phyloP scores from a whole-genome alignment of 2,329 filamentous ascomycete species.

The Orbilia oligospora region DNA sequence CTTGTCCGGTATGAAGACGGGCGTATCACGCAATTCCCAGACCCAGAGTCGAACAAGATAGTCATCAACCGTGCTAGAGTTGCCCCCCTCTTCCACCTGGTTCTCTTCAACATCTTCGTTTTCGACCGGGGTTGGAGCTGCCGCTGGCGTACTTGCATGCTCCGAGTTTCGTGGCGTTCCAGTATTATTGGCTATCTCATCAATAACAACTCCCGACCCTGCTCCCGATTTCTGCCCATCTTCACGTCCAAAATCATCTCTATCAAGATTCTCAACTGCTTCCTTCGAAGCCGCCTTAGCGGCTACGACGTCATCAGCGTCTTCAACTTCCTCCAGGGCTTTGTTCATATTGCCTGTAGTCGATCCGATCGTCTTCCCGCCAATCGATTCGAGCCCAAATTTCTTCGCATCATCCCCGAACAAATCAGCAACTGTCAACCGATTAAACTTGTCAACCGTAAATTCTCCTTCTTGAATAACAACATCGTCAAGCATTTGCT shows the following conservation, averaged over 20 bases:
- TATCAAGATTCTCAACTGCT: conserved; percentile 76
- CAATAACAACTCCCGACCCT: neutral
- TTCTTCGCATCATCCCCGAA: conserved; percentile 72
- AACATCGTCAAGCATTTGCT: conserved; percentile 96
- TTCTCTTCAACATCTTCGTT: conserved; percentile 61
- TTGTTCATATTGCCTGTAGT: conserved; percentile 77
- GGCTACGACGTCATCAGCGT: conserved; percentile 89
- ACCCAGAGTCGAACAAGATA: conserved; percentile 81
- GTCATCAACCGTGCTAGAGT: conserved; percentile 77
- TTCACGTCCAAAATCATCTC: conserved; percentile 72
- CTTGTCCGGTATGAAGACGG: conserved; percentile 69
- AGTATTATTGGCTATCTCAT: conserved; percentile 34
- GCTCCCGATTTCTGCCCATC: conserved; percentile 42
- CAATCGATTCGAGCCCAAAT: conserved; percentile 69
- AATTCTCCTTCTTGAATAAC: conserved; percentile 99
- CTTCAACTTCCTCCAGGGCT: conserved; percentile 89
- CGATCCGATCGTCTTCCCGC: conserved; percentile 55
- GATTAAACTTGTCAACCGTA: conserved; percentile 95
- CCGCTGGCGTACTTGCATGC: conserved; percentile 43
- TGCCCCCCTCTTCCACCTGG: conserved; percentile 66
- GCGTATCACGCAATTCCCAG: conserved; percentile 71
- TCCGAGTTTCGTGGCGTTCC: conserved; percentile 51
- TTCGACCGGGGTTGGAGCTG: conserved; percentile 27
- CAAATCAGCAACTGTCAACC: conserved; percentile 78
- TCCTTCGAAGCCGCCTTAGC: conserved; percentile 91